Base-by-base conservation (phyloP, 2,329 filamentous ascomycete genomes). In the Taxawa tesnikishii region DNA sequence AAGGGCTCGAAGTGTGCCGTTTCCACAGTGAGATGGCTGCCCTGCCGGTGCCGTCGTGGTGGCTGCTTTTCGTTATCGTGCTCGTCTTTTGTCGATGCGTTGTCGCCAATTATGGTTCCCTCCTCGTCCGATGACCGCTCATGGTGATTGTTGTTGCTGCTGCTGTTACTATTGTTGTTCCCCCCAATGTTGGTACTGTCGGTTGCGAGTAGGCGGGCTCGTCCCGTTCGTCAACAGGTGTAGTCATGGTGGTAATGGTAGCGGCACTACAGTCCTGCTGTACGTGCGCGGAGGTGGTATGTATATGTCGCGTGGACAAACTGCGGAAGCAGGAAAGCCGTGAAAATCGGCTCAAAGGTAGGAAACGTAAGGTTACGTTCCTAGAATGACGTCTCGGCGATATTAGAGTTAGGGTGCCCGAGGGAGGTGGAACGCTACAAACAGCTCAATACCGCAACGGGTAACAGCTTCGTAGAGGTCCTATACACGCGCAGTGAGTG, bases 11-110 rank as follows among this genome's bases (percentile, higher is more conserved):
- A 47, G 19, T 61, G 52, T 34, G 56, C 60, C 4, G 63, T 67
- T 12, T 66, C 54, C 14, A 69, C 59, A 6, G 60, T 62, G 25
- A 73, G 52, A 37, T 65, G 62, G 26, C 59, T 63, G 12, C 30
- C 39, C 41, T 32, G 46, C 40, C 12, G 41, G 38, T 21, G 29
- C 13, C 23, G 17, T 2, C 28, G 25, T 26, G 33, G 34, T 8
- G 24, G 14, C 23, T 28, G 21, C 13, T 11, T 30, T 14, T 34
- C 26, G 26, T 31, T 28, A 15, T 38, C n/a, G 29, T 26, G 26
- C 28, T 49, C 46, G 18, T 16, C 26, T 5, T 12, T 29, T 15
- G 7, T 10, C 21, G 28, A 26, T 7, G 10, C 17, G 14, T 31
- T 24, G 5, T 55, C 50, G 11, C 46, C 52, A 16, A 55, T 43